A percentile compares a stretch with the other conserved stretches of the same genome.
These are phyloP conservation scores for Leccinum aurantiacum DNA, from an alignment of 768 basidiomycete species.

Conservation along the genomic window DNA sequence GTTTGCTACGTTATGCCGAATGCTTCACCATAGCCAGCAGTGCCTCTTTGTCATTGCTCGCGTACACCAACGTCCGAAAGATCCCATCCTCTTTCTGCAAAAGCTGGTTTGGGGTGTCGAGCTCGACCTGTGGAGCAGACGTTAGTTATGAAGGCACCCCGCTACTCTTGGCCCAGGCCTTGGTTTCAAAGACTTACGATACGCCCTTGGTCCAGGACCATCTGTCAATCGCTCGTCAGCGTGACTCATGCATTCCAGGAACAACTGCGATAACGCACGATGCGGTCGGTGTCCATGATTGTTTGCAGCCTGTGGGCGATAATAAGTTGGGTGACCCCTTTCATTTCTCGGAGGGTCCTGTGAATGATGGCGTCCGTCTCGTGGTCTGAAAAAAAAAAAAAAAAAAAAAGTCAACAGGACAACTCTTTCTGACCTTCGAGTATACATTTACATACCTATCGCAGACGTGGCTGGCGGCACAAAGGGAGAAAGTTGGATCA, in stretches of 20 bases:
- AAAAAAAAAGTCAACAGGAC: neutral
- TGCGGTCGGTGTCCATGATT: constrained; percentile 12
- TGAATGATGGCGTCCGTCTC: constrained; percentile 11
- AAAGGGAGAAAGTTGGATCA: neutral
- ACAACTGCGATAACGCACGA: neutral
- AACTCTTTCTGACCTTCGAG: no score
- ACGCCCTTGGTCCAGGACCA: constrained; percentile 11
- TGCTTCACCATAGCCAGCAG: constrained; percentile 5
- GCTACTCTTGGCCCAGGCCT: neutral
- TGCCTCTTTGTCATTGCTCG: constrained; percentile 7
- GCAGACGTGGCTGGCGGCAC: constrained; percentile 7
- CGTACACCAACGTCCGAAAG: constrained; percentile 6
- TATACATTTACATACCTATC: constrained; percentile 4
- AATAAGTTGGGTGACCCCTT: constrained; percentile 10
- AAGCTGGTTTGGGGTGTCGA: constrained; percentile 9
- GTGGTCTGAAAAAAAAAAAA: neutral
- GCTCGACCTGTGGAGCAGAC: neutral
- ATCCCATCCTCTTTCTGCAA: neutral
- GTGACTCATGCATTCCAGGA: neutral
- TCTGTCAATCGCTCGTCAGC: neutral
- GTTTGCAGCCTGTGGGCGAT: constrained; percentile 10
- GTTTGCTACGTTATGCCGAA: constrained; percentile 4
- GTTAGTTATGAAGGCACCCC: neutral
- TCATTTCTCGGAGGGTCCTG: constrained; percentile 6
- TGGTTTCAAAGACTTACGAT: constrained; percentile 1